Evolutionary conservation across 2,329 filamentous ascomycete species (phyloP).

Genomic region (Falciphora oryzae): DNA sequence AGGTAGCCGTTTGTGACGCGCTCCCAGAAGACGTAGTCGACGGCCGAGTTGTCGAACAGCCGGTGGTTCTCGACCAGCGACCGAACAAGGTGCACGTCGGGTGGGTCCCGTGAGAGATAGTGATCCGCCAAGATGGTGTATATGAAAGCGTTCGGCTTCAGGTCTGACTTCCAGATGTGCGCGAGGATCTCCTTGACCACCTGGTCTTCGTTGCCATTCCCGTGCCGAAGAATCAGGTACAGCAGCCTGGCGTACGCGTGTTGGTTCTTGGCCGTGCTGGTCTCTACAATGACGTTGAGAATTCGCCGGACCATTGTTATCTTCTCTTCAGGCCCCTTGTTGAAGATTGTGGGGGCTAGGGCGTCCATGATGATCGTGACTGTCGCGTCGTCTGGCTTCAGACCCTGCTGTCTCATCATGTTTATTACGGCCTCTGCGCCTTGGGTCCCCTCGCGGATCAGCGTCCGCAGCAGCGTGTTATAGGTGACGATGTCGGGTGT

Average conservation of each 20-base stretch:
- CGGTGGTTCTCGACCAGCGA: constrained; percentile 53
- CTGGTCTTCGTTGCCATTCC: constrained; percentile 29
- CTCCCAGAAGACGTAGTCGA: constrained; percentile 65
- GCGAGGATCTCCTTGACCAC: constrained; percentile 56
- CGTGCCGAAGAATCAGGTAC: neutral
- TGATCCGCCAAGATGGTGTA: constrained; percentile 69
- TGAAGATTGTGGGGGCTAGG: constrained; percentile 21
- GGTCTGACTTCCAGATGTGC: constrained; percentile 50
- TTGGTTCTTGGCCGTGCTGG: neutral
- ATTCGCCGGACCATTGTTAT: constrained; percentile 43
- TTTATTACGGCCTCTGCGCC: constrained; percentile 48
- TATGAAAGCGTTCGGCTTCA: constrained; percentile 57
- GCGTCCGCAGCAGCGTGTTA: constrained; percentile 62
- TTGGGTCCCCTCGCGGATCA: constrained; percentile 44
- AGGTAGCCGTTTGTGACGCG: constrained; percentile 64
- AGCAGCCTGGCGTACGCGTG: constrained; percentile 3
- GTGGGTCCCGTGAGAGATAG: constrained; percentile 54
- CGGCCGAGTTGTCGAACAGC: constrained; percentile 26
- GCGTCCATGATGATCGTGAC: constrained; percentile 65
- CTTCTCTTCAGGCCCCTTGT: constrained; percentile 42
- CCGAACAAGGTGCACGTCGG: constrained; percentile 55
- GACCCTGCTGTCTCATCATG: constrained; percentile 50
- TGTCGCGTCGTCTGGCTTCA: constrained; percentile 61
- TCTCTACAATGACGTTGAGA: constrained; percentile 49
- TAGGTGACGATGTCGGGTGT: constrained; percentile 54